Evolutionary conservation across 805 yeast genomes (phyloP).

Genomic region (Ogataea degrootiae): DNA sequence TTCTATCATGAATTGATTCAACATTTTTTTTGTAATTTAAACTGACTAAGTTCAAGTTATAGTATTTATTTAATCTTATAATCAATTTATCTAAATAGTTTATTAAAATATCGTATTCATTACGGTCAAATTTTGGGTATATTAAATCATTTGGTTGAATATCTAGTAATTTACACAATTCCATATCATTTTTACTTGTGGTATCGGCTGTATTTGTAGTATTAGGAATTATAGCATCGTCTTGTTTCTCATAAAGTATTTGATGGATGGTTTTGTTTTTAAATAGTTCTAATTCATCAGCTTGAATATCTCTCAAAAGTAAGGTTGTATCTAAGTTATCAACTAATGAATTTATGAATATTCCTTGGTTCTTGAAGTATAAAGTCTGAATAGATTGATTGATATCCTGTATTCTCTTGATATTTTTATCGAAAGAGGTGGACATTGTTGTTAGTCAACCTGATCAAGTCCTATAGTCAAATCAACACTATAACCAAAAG

Average conservation of each 20-base stretch:
- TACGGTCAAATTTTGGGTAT: background rate
- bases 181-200: background rate
- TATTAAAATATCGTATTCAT: background rate
- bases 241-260: conserved; percentile 18
- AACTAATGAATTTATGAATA: conserved; percentile 20
- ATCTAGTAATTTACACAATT: background rate
- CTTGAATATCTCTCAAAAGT: conserved; percentile 21
- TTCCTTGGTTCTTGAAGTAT: conserved; percentile 17
- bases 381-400: conserved; percentile 18
- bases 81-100: background rate
- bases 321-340: conserved; percentile 17
- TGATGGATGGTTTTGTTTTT: conserved; percentile 16
- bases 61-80: background rate
- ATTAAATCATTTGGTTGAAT: background rate
- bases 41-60: background rate
- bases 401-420: conserved; percentile 12
- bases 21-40: too few relatives aligned
- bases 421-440: conserved; percentile 12
- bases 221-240: background rate
- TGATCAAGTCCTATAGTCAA: too few relatives aligned
- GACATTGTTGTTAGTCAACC: background rate
- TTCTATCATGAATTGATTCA: too few relatives aligned
- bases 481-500: background rate
- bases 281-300: conserved; percentile 15
- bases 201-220: background rate